phyloP scores from a whole-genome alignment of 345 rosid genomes.

The Moricandia moricandioides region DNA sequence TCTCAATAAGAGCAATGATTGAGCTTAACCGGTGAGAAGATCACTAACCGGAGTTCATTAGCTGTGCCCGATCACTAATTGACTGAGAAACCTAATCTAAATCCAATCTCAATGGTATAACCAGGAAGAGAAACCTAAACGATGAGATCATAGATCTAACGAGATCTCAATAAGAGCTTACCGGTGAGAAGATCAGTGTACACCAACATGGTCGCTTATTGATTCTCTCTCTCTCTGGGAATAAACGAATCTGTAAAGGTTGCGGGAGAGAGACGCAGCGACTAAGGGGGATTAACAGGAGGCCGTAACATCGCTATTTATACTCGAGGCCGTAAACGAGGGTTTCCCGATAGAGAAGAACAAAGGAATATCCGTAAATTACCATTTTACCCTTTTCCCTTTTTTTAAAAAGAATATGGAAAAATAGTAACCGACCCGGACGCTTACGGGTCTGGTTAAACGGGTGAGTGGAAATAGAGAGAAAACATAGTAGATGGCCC shows the following conservation, averaged over 20 bases:
- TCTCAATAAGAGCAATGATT: not conserved
- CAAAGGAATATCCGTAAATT: not conserved
- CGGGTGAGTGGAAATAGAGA: constrained; percentile 54
- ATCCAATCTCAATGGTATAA: not conserved
- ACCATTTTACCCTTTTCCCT: not conserved
- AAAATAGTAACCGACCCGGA: too few relatives aligned
- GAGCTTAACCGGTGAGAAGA: not conserved
- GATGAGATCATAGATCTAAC: not conserved
- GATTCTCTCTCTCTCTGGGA: not conserved
- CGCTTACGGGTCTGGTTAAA: too few relatives aligned
- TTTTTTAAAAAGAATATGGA: not conserved
- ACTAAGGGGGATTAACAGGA: not conserved
- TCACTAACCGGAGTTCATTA: not conserved
- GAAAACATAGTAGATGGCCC: constrained; percentile 94
- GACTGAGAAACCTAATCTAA: not conserved
- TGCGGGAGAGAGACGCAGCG: constrained; percentile 3
- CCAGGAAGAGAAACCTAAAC: too few relatives aligned
- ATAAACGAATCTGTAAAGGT: not conserved
- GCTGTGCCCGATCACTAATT: not conserved
- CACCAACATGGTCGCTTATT: not conserved
- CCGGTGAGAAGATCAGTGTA: not conserved
- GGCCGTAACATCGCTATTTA: not conserved
- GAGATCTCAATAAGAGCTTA: not conserved
- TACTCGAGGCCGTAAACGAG: not conserved
- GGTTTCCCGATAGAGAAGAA: not conserved